Evolutionary conservation across 75 land plant genomes (phyloP).

Genomic region (Larix kaempferi): DNA sequence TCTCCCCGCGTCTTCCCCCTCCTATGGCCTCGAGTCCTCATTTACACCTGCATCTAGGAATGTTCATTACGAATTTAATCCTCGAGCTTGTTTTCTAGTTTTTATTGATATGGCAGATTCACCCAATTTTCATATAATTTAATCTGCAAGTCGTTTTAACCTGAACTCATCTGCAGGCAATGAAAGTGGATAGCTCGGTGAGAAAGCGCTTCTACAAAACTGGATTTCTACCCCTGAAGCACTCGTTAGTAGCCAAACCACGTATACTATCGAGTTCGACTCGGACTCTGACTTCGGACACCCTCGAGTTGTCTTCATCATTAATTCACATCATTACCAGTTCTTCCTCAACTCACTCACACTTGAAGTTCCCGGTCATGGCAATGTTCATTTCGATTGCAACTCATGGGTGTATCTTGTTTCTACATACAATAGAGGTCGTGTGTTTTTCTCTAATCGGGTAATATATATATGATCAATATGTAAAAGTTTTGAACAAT

Average conservation of each 20-base stretch:
- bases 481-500: too few relatives aligned
- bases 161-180: neutral
- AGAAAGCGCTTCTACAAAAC: too few relatives aligned
- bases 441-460: constrained; percentile 55
- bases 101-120: neutral
- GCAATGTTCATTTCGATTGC: constrained; percentile 58
- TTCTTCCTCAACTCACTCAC: constrained; percentile 17
- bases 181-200: too few relatives aligned
- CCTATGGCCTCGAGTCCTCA: too few relatives aligned
- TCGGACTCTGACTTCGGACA: constrained; percentile 7
- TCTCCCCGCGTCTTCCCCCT: too few relatives aligned
- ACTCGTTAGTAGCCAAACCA: too few relatives aligned
- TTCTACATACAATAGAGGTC: constrained; percentile 37
- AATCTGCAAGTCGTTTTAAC: neutral
- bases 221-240: too few relatives aligned
- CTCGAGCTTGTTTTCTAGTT: constrained; percentile 10
- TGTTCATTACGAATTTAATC: constrained; percentile 16
- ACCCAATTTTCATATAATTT: neutral
- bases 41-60: too few relatives aligned
- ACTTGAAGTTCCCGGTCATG: constrained; percentile 21
- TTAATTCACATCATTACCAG: constrained; percentile 27
- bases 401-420: constrained; percentile 81
- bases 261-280: too few relatives aligned
- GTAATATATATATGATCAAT: too few relatives aligned
- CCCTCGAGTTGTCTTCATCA: constrained; percentile 32